Evolutionary conservation across 495 filamentous ascomycete genomes (phyloP).

Genomic region (Neurospora sp.): DNA sequence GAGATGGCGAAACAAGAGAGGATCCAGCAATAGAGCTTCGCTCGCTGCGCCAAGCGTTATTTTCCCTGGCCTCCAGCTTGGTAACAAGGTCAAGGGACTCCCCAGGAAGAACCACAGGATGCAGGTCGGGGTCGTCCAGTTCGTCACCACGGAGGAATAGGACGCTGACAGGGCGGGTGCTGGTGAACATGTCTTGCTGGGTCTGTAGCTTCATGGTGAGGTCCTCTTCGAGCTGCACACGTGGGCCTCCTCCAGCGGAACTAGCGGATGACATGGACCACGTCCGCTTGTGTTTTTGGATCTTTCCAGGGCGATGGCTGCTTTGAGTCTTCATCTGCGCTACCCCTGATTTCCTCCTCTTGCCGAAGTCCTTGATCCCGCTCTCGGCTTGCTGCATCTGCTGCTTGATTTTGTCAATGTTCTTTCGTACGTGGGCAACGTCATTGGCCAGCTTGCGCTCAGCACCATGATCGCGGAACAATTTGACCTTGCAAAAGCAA

Average conservation of each 20-base stretch:
- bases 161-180: slow-evolving; percentile 74
- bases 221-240: slow-evolving; percentile 73
- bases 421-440: slow-evolving; percentile 84
- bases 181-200: slow-evolving; percentile 93
- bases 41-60: slow-evolving; percentile 44
- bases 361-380: slow-evolving; percentile 79
- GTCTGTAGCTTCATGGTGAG: slow-evolving; percentile 72
- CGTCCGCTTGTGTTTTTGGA: slow-evolving; percentile 81
- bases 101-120: slow-evolving; percentile 67
- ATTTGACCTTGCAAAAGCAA: slow-evolving; percentile 89
- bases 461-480: slow-evolving; percentile 93
- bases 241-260: slow-evolving; percentile 47
- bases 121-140: slow-evolving; percentile 78
- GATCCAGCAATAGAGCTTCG: slow-evolving; percentile 43
- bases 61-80: slow-evolving; percentile 48
- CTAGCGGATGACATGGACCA: slow-evolving; percentile 93
- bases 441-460: slow-evolving; percentile 94
- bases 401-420: slow-evolving; percentile 87
- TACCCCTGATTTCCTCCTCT: slow-evolving; percentile 66
- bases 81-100: slow-evolving; percentile 47
- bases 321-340: slow-evolving; percentile 38
- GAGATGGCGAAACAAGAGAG: slow-evolving; percentile 62
- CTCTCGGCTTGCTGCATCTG: slow-evolving; percentile 82
- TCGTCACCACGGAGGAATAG: slow-evolving; percentile 77
- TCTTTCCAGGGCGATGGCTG: slow-evolving; percentile 57